Base-by-base conservation (phyloP, 176 grass and related monocot genomes). In the Aegilops tauschii region DNA sequence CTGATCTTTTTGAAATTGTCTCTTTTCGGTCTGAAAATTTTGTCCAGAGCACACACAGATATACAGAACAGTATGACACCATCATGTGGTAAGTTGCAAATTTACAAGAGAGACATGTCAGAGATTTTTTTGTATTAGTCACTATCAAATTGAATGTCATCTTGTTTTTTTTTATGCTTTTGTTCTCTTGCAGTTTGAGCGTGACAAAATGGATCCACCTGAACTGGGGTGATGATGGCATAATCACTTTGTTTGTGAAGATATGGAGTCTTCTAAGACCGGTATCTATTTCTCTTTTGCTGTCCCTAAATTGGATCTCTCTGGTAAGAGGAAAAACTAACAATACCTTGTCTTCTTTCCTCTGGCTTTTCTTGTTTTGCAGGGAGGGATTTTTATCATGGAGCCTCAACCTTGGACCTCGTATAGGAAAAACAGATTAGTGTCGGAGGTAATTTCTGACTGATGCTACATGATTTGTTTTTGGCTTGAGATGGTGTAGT, bases 161-260 rank as follows among this genome's bases (percentile, higher is more conserved):
- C 7, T 67, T 88, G 44, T 13, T 17, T 80, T 83, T 14, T 83
- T 16, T 66, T 40, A 20, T 88, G 8, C 44, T 76, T 85, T 79
- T 78, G 32, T 91, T 87, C 10, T 77, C 12, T 59, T 96, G 85
- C 80, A 99, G 97, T 90, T 96, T 99, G 90, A 99, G 97, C 89
- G 97, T 99, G 62, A 88, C 97, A 73, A 99, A 99, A 86, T 99
- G 97, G 94, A 90, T 99, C 88, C 97, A 99, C 70, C 84, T 99
- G 70, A 99, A 99, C 80, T 99, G 97, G 94, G 97, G 97, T 59
- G 97, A 99, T 78, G 92, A 96, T 85, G 97, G 97, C 62, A 79
- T 99, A 61, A 94, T 90, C 65, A 94, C 76, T 77, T 85, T 96
- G 76, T 99, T 96, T 39, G 90, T 90, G 54, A 99, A 99, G 89